Base-by-base conservation (phyloP, 225 moss, liverwort and hornwort species). In the Polytrichum formosum region DNA sequence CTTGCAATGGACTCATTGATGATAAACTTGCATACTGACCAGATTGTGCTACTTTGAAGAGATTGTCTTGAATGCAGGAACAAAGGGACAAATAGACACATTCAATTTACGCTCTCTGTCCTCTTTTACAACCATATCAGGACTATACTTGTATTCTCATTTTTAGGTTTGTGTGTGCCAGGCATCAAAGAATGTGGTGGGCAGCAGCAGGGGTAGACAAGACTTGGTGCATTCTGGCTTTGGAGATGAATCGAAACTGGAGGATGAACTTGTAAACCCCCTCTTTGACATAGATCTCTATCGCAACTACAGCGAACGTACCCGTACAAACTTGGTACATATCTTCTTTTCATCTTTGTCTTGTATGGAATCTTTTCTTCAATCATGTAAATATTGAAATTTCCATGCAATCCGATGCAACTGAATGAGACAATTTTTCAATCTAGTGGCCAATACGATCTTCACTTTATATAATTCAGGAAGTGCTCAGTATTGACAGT, bases 161-260 rank as follows among this genome's bases (percentile, higher is more conserved):
- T 46, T 46, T 46, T 46, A 46, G 46, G 46, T 46, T 70, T 63
- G 61, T 76, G 58, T 64, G 67, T 29, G 66, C 21, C 72, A 95
- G 94, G 75, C 82, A 68, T 80, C 92, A 26, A 94, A 83, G 65
- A 84, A 80, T 68, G 6, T 92, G 28, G 98, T 94, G 72, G 98
- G 86, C 35, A 91, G 84, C 80, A 98, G 94, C 81, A 88, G 98
- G 76, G 98, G 98, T 71, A 81, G 98, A 72, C 98, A 98, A 78
- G 90, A 89, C 67, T 79, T 98, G 54, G 94, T 94, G 55, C 86
- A 83, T 66, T 91, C 92, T 70, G 98, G 98, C 26, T 92, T 90
- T 92, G 98, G 98, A 79, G 98, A 98, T 69, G 94, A 94, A 63
- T 86, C 91, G 37, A 87, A 92, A 70, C 61, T 98, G 75, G 92